Evolutionary conservation across 768 basidiomycete species (phyloP).

Genomic region (Boletus rubescentipes): DNA sequence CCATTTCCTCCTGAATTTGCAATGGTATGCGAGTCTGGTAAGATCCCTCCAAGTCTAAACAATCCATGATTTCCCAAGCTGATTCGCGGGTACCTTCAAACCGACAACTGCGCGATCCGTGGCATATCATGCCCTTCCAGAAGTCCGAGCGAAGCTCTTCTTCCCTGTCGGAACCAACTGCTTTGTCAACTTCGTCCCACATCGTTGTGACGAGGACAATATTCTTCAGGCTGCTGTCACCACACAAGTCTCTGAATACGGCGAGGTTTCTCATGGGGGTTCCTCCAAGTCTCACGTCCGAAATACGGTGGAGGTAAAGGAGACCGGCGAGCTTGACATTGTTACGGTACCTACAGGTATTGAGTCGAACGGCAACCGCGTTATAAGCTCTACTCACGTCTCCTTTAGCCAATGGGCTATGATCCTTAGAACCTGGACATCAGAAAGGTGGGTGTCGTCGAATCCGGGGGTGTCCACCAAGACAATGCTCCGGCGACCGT

Average conservation of each 20-base stretch:
- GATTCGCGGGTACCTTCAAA: slow-evolving; percentile 10
- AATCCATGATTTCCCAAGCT: slow-evolving; percentile 12
- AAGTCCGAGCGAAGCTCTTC: slow-evolving; percentile 8
- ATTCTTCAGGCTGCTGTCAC: slow-evolving; percentile 9
- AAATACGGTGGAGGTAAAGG: slow-evolving; percentile 16
- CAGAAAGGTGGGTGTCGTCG: slow-evolving; percentile 12
- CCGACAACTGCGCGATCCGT: slow-evolving; percentile 12
- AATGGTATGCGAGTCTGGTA: neutral
- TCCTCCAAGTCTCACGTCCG: slow-evolving; percentile 11
- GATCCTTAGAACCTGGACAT: slow-evolving; percentile 8
- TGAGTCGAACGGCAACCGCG: neutral
- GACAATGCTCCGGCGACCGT: slow-evolving; percentile 12
- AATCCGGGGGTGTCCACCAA: slow-evolving; percentile 22
- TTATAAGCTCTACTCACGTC: slow-evolving; percentile 6
- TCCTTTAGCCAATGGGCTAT: slow-evolving; percentile 17
- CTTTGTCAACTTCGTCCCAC: slow-evolving; percentile 14
- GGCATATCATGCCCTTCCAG: slow-evolving; percentile 15
- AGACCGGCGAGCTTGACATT: slow-evolving; percentile 12
- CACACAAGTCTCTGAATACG: slow-evolving; percentile 13
- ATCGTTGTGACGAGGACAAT: slow-evolving; percentile 21
- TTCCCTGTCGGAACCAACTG: slow-evolving; percentile 10
- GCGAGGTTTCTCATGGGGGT: slow-evolving; percentile 8
- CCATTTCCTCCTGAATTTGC: slow-evolving; percentile 20
- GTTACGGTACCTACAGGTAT: slow-evolving; percentile 2
- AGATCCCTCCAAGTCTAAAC: neutral